phyloP scores from a whole-genome alignment of 2,329 filamentous ascomycete species.

The Arachnopeziza araneosa region DNA sequence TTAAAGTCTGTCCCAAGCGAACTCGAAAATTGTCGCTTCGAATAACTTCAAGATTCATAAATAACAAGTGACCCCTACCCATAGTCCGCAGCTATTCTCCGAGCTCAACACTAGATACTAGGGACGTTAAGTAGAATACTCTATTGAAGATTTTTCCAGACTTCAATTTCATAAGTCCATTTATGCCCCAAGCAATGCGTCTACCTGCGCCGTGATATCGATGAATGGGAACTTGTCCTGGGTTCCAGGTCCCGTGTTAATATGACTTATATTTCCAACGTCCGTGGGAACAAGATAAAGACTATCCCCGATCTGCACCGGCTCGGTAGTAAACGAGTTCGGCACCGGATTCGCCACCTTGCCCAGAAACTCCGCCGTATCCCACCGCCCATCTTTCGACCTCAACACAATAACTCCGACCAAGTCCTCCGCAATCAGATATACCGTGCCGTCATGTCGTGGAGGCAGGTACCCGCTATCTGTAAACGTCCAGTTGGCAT shows the following conservation, averaged over 20 bases:
- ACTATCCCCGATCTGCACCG: background rate
- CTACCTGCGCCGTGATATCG: background rate
- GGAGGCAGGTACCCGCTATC: background rate
- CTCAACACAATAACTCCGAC: background rate
- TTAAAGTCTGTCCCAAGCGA: too few relatives aligned
- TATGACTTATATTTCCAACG: background rate
- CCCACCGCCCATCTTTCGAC: background rate
- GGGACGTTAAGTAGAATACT: too few relatives aligned
- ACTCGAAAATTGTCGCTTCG: too few relatives aligned
- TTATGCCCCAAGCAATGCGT: background rate
- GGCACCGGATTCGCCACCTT: background rate
- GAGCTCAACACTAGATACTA: too few relatives aligned
- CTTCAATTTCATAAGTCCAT: too few relatives aligned
- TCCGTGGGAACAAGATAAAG: background rate
- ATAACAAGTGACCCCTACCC: too few relatives aligned
- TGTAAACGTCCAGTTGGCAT: background rate
- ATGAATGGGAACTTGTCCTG: background rate
- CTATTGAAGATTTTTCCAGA: too few relatives aligned
- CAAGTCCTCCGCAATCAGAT: background rate
- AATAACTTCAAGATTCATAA: too few relatives aligned
- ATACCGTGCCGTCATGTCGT: background rate
- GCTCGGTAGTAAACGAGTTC: background rate
- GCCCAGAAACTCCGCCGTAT: background rate
- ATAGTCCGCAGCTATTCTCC: too few relatives aligned
- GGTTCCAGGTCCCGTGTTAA: background rate